phyloP scores from a whole-genome alignment of 345 rosid species.

The Camelina hispida region DNA sequence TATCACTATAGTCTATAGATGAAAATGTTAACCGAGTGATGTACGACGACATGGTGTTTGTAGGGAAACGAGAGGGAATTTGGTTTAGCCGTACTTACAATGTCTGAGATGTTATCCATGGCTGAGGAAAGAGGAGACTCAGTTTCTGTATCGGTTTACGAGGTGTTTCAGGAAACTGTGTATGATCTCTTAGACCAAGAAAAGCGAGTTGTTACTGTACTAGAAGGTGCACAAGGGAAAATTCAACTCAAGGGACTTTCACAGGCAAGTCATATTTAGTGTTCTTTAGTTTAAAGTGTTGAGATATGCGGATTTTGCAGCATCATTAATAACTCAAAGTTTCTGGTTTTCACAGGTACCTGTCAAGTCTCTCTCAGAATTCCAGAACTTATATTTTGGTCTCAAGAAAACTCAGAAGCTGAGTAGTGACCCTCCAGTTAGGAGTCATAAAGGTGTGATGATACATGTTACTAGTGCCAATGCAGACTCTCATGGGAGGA shows the following conservation, averaged over 20 bases:
- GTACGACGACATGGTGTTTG: slow-evolving; percentile 17
- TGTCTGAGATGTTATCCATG: slow-evolving; percentile 53
- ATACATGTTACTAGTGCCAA: slow-evolving; percentile 46
- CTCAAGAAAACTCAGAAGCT: slow-evolving; percentile 44
- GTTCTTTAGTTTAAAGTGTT: not conserved
- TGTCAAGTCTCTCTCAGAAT: slow-evolving; percentile 59
- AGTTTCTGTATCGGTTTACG: slow-evolving; percentile 54
- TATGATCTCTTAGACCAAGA: slow-evolving; percentile 59
- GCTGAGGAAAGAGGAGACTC: slow-evolving; percentile 50
- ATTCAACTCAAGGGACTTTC: slow-evolving; percentile 80
- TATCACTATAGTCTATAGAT: not conserved
- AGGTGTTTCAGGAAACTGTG: slow-evolving; percentile 59
- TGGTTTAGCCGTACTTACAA: slow-evolving; percentile 56
- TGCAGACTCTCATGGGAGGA: slow-evolving; percentile 51
- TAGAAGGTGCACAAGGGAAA: slow-evolving; percentile 61
- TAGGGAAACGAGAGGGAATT: slow-evolving; percentile 63
- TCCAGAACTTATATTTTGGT: slow-evolving; percentile 52
- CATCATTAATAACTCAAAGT: slow-evolving; percentile 16
- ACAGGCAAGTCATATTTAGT: slow-evolving; percentile 52
- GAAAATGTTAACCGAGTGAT: slow-evolving; percentile 15
- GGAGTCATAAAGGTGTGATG: slow-evolving; percentile 66
- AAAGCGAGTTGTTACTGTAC: slow-evolving; percentile 48
- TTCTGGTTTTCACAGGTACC: slow-evolving; percentile 53
- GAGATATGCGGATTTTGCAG: not conserved
- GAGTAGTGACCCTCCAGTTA: slow-evolving; percentile 42